Evolutionary conservation across 1,284 basidiomycete species (phyloP).

Genomic region (Ganoderma boninense): DNA sequence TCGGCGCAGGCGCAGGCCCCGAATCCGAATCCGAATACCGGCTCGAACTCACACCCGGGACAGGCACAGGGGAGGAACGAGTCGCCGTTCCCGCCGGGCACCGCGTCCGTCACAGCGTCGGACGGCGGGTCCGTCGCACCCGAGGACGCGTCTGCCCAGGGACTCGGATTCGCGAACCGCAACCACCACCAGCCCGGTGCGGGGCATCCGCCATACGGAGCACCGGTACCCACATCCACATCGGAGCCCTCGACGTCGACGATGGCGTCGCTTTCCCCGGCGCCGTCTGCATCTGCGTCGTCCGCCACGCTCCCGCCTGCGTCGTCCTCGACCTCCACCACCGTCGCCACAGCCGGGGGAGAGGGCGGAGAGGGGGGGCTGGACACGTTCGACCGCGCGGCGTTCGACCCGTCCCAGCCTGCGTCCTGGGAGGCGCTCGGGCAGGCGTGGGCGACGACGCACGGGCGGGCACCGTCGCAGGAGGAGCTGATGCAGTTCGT

Average conservation of each 20-base stretch:
- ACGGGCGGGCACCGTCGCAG: slow-evolving; percentile 71
- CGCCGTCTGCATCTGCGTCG: background rate
- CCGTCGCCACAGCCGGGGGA: no score
- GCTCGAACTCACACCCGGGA: background rate
- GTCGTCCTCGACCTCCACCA: slow-evolving; percentile 10
- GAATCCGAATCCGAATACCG: no score
- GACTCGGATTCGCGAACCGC: background rate
- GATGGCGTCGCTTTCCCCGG: slow-evolving; percentile 17
- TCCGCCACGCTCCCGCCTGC: background rate
- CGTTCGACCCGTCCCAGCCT: slow-evolving; percentile 75
- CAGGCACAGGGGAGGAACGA: slow-evolving; percentile 14
- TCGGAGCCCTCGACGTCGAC: slow-evolving; percentile 7
- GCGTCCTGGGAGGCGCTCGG: slow-evolving; percentile 79
- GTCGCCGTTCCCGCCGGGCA: slow-evolving; percentile 29
- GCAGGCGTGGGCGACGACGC: slow-evolving; percentile 73
- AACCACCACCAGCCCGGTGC: background rate
- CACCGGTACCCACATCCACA: background rate
- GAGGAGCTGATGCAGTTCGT: slow-evolving; percentile 79
- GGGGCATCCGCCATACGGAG: background rate
- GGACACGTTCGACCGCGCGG: slow-evolving; percentile 69
- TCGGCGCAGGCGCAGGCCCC: no score
- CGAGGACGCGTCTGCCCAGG: slow-evolving; percentile 9
- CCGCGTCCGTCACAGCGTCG: slow-evolving; percentile 23
- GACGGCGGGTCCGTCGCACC: slow-evolving; percentile 24
- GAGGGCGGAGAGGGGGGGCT: slow-evolving; percentile 48